These are phyloP conservation scores for Coffea humblotiana DNA, from an alignment of 305 asterid genomes.

Conservation along the genomic window DNA sequence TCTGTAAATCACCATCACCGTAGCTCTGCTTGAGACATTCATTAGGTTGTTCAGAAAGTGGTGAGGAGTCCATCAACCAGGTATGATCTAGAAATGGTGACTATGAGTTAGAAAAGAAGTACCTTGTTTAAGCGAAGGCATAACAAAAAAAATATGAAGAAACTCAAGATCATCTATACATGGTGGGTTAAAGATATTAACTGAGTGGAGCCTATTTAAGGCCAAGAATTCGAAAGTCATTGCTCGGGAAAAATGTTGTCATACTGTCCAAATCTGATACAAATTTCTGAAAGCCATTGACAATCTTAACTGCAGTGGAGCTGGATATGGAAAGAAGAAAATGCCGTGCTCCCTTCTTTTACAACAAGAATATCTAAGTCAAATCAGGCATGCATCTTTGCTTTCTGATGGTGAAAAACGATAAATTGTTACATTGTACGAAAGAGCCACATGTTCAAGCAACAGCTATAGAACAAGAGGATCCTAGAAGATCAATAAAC, in stretches of 20 bases:
- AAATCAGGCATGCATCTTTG: background rate
- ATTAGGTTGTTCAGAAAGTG: slow-evolving; percentile 19
- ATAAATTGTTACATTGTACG: background rate
- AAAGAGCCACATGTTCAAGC: background rate
- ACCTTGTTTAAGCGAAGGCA: background rate
- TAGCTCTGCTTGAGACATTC: slow-evolving; percentile 24
- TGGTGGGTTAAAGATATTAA: background rate
- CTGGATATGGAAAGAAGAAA: background rate
- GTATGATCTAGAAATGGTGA: slow-evolving; percentile 44
- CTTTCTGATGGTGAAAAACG: background rate
- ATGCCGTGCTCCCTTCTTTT: background rate
- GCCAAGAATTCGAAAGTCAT: background rate
- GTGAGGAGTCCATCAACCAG: slow-evolving; percentile 47
- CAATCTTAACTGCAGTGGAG: background rate
- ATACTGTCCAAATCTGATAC: background rate
- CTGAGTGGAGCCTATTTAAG: background rate
- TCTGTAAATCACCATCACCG: slow-evolving; percentile 20
- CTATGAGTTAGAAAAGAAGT: background rate
- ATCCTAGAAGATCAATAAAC: background rate
- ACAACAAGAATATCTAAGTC: background rate
- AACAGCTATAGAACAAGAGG: background rate
- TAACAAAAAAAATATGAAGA: background rate
- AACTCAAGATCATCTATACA: background rate
- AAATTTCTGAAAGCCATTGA: background rate
- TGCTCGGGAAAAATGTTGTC: background rate